These are phyloP conservation scores for Cryptococcus sp. DNA, from an alignment of 1,284 basidiomycete species.

Conservation along the genomic window DNA sequence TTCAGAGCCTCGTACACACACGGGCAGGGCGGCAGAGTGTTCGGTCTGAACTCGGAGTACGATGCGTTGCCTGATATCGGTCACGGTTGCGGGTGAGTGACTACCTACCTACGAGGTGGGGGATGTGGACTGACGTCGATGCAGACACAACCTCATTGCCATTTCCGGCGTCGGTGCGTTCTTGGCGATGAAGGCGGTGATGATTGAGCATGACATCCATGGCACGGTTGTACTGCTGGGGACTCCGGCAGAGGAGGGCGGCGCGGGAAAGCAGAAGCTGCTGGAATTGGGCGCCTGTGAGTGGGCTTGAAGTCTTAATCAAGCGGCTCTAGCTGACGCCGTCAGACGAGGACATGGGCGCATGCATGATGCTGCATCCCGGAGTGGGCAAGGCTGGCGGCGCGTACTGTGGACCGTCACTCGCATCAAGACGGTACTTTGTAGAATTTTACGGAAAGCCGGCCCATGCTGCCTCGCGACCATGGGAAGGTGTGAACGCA, in stretches of 20 bases:
- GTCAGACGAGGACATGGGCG: conserved; percentile 13
- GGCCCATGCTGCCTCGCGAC: conserved; percentile 67
- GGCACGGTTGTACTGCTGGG: conserved; percentile 78
- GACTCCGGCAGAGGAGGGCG: conserved; percentile 84
- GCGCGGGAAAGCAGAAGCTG: conserved; percentile 73
- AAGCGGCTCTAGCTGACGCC: too few species aligned
- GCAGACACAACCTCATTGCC: conserved; percentile 55
- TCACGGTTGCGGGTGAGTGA: conserved; percentile 67
- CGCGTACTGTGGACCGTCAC: conserved; percentile 25
- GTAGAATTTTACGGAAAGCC: conserved; percentile 54
- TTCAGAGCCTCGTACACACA: conserved; percentile 25
- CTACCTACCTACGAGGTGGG: neutral
- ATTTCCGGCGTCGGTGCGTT: conserved; percentile 47
- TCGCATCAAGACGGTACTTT: conserved; percentile 30
- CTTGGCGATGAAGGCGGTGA: conserved; percentile 36
- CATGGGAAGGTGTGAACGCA: conserved; percentile 75
- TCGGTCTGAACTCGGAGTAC: conserved; percentile 29
- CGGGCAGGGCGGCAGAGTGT: conserved; percentile 28
- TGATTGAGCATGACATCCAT: conserved; percentile 56
- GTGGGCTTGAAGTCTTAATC: conserved; percentile 37
- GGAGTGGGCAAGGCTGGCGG: conserved; percentile 1
- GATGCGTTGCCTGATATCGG: conserved; percentile 58
- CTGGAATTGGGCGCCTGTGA: conserved; percentile 76
- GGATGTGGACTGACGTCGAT: conserved; percentile 43
- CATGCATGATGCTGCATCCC: conserved; percentile 35